Evolutionary conservation across 2,329 filamentous ascomycete species (phyloP), one percentile per base, ranked within the genome.

Genomic region (Microcyclospora pomicola): DNA sequence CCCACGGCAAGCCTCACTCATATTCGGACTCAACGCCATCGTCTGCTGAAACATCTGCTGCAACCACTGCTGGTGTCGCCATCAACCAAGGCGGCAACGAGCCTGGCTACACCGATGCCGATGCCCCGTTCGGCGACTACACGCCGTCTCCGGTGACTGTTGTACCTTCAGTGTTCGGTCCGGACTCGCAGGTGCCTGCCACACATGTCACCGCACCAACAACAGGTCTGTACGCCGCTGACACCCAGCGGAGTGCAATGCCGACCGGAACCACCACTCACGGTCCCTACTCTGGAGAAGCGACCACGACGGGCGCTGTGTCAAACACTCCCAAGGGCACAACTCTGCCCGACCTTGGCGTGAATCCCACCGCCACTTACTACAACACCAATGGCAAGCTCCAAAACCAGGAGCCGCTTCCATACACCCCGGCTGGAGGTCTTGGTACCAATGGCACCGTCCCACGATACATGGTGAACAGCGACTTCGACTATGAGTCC

Each of bases 401-500:
- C 1, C 72, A 82, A 39, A 62, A 72, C n/a, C 65, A 72, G 1
- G 62, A 82, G 58, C 81, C 82, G 1, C 75, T 76, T 1, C 82
- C 82, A 0, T 88, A 80, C 60, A 72, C 70, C 0, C 84, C 83
- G 0, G 72, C 67, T 29, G 62, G 83, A 40, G 84, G 84, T 10
- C 59, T 80, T 1, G 82, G 82, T 2, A 86, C 82, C 32, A 87
- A 88, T 42, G 82, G 82, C n/a, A 73, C 75, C 0, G 68, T 71
- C 32, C 82, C 82, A 2, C 73, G 85, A 1, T 88, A 88, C 59
- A 75, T 80, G 43, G 77, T 82, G 0, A 70, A 83, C 50, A 83
- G 78, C 45, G 84, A 92, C 52, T 91, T 86, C 53, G 84, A 91
- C 58, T 91, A 80, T 55, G 71, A 88, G 55, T 86, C 81, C 0